Percentiles rank a stretch among this genome's conserved stretches.
Evolutionary conservation across 495 filamentous ascomycete species (phyloP).

Genomic region (Letharia lupina): DNA sequence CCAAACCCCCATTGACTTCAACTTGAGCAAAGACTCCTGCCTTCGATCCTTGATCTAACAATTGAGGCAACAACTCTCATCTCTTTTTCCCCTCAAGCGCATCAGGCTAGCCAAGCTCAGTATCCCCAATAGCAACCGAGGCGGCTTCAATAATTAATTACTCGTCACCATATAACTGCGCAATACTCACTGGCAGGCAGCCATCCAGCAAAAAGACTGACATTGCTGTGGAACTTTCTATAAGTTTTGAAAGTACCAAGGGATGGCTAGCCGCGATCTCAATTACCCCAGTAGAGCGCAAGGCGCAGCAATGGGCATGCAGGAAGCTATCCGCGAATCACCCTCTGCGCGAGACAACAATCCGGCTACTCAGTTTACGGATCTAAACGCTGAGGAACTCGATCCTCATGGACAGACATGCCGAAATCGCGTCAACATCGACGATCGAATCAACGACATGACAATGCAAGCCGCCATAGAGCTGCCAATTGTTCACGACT

Average conservation of each 20-base stretch:
- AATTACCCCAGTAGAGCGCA: not conserved
- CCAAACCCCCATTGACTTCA: not conserved
- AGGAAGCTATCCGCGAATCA: not conserved
- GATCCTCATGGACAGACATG: not conserved
- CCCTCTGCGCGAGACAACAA: not conserved
- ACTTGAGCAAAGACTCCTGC: not conserved
- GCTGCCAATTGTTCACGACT: conserved; percentile 30
- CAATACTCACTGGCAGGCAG: not conserved
- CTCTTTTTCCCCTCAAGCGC: not conserved
- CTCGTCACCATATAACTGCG: not conserved
- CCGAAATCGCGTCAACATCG: conserved; percentile 12
- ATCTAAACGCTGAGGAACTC: not conserved
- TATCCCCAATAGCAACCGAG: not conserved
- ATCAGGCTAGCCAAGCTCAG: not conserved
- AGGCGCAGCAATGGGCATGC: not conserved
- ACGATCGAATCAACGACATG: conserved; percentile 26
- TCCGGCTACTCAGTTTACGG: not conserved
- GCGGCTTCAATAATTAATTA: not conserved
- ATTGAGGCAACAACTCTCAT: not conserved
- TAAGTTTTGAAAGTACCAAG: not conserved
- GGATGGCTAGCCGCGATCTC: not conserved
- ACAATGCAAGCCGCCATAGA: conserved; percentile 16
- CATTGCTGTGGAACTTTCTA: not conserved
- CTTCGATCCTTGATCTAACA: not conserved
- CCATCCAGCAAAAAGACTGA: not conserved